Evolutionary conservation across 805 yeast genomes (phyloP), one percentile per base, ranked within the genome.

Genomic region (Candida montana): DNA sequence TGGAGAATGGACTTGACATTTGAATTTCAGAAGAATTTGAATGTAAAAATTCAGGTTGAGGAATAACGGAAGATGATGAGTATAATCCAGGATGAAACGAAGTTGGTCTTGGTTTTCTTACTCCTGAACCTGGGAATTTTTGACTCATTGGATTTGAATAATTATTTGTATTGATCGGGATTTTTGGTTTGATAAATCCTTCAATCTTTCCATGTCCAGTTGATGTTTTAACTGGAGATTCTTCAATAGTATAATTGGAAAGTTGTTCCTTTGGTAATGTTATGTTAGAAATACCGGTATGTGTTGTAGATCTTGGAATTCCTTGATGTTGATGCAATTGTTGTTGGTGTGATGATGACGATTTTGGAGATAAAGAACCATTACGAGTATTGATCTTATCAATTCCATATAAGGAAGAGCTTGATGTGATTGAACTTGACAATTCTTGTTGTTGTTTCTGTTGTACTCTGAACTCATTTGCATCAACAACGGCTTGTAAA

Each of bases 41-140:
- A 21, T 26, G 15, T 12, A 18, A 45, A 42, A n/a, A 41, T 18
- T 12, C 32, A 37, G 49, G 57, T 33, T 38, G 55, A 23, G 43
- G 48, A 3, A 61, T 42, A 31, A 21, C 24, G 9, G 58, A 46
- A 33, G 21, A 15, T 27, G 44, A 39, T 28, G 45, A 35, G 24
- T 54, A 54, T 23, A 77, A 67, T 2, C 81, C 72, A 15, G 95
- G 95, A 56, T 85, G 90, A 55, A 82, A 85, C 9, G 93, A 83
- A 0, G 91, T 84, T 32, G 95, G 95, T 58, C 95, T 74, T 43
- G 88, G 90, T 54, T 76, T 81, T 58, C 77, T 74, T 39, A 69
- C 68, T 23, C 57, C 57, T 12, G 61, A 59, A n/a, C 59, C 57
- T 13, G 61, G 61, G 18, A 59, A 42, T 40, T 55, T 59, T 35